A percentile compares a stretch with the other conserved stretches of the same genome.
Evolutionary conservation across 257 asterid species (phyloP).

Genomic region (Plantago elongata): DNA sequence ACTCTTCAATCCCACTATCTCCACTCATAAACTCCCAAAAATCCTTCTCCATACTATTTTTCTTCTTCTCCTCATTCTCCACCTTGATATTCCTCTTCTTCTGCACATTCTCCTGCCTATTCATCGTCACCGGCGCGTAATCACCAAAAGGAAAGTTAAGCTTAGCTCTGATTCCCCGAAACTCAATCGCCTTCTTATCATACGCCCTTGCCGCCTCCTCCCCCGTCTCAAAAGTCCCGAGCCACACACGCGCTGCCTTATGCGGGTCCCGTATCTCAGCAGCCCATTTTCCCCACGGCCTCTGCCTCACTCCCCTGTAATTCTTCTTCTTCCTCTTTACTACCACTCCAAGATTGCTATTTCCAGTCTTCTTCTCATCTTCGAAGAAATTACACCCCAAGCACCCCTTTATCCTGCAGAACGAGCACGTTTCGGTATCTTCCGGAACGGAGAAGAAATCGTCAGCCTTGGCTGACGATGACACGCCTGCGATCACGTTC

Average conservation of each 20-base stretch:
- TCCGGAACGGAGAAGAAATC: constrained; percentile 25
- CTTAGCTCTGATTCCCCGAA: constrained; percentile 59
- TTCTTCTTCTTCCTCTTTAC: constrained; percentile 21
- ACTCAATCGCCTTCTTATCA: constrained; percentile 53
- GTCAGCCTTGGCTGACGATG: constrained; percentile 5
- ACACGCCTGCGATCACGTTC: constrained; percentile 36
- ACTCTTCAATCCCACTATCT: constrained; percentile 46
- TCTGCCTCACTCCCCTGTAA: constrained; percentile 27
- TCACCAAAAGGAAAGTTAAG: constrained; percentile 47
- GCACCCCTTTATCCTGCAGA: constrained; percentile 44
- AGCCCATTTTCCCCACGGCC: constrained; percentile 17
- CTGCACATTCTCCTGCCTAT: neutral
- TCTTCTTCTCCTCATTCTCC: neutral
- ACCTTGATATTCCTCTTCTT: neutral
- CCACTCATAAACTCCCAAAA: constrained; percentile 39
- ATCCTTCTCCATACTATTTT: constrained; percentile 12
- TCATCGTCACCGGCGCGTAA: constrained; percentile 20
- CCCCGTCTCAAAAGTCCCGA: constrained; percentile 49
- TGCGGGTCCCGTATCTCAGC: constrained; percentile 41
- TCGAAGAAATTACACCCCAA: constrained; percentile 44
- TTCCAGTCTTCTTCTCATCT: constrained; percentile 6
- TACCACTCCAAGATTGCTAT: neutral
- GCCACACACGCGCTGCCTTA: constrained; percentile 62
- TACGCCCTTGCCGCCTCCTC: constrained; percentile 65
- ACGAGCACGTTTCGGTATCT: constrained; percentile 32